These are phyloP conservation scores for Trichosporon ovoides DNA, from an alignment of 1,284 basidiomycete genomes.

Conservation along the genomic window DNA sequence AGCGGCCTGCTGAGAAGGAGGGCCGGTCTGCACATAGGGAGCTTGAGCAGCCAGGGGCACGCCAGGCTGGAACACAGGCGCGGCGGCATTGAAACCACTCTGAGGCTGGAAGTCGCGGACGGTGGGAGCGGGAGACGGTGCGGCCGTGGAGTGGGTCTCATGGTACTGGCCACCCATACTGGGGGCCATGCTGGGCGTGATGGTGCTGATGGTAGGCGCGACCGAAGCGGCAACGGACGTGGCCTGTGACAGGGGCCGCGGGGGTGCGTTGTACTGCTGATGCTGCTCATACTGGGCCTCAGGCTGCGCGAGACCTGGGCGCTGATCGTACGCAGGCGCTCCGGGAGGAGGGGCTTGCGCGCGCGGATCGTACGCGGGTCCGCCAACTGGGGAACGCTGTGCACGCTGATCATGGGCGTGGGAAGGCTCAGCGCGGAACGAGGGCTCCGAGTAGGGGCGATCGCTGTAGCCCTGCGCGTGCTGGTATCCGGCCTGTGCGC, in stretches of 20 bases:
- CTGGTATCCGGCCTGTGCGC: not conserved
- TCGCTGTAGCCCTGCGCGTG: not conserved
- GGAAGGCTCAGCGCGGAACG: not conserved
- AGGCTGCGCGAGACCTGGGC: not conserved
- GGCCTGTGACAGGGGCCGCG: not conserved
- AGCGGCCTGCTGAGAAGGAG: no score
- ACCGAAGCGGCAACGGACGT: not conserved
- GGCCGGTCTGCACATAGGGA: not conserved
- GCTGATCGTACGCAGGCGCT: not conserved
- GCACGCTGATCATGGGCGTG: not conserved
- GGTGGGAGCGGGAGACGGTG: not conserved
- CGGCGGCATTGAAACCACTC: not conserved
- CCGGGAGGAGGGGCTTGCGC: not conserved
- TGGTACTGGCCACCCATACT: not conserved
- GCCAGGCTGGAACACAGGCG: not conserved
- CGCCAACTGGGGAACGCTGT: not conserved
- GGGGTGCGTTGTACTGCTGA: not conserved
- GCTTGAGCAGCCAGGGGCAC: not conserved
- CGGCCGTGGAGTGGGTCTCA: not conserved
- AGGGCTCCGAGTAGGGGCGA: not conserved
- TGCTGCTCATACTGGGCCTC: not conserved
- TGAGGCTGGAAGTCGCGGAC: not conserved
- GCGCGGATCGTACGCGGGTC: not conserved
- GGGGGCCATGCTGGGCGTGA: constrained; percentile 5
- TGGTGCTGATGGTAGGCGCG: not conserved